Conservation (phyloP, 176 grass and related monocot species). For the Avena atlantica region DNA sequence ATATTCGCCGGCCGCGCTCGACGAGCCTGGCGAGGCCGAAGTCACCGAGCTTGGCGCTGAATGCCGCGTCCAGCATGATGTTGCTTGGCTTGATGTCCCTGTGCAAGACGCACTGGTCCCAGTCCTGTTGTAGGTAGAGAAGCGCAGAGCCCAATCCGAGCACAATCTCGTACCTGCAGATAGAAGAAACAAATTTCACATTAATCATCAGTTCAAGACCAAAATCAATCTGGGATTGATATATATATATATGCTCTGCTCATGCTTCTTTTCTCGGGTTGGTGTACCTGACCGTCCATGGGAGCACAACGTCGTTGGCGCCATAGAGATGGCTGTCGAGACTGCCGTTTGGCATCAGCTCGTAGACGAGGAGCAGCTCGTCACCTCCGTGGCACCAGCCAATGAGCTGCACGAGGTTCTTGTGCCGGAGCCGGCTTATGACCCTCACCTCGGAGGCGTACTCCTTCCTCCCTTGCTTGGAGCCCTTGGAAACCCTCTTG, state of each 20-base stretch:
- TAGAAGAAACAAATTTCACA: neutral
- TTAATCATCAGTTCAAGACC: neutral
- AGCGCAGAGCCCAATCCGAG: neutral
- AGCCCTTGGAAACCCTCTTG: constrained; percentile 26
- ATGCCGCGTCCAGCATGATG: constrained; percentile 30
- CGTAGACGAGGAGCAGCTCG: constrained; percentile 50
- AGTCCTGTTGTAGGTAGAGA: constrained; percentile 44
- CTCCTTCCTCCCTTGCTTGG: constrained; percentile 61
- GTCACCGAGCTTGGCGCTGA: constrained; percentile 42
- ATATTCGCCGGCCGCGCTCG: neutral
- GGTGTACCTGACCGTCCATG: constrained; percentile 33
- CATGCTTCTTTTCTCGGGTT: no score
- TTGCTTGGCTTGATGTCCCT: constrained; percentile 52
- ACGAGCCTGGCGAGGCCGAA: constrained; percentile 33
- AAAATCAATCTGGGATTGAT: neutral
- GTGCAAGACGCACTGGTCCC: constrained; percentile 42
- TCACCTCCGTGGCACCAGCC: constrained; percentile 43
- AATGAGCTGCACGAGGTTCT: constrained; percentile 57
- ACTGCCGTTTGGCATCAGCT: constrained; percentile 61
- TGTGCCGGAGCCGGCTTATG: constrained; percentile 50
- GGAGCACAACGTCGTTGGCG: neutral
- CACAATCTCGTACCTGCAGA: constrained; percentile 23
- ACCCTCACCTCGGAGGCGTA: constrained; percentile 57
- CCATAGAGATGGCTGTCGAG: constrained; percentile 46
- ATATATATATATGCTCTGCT: neutral